These are phyloP conservation scores for Elongisporangium anandrum DNA, from an alignment of 352 stramenopile genomes.

Conservation along the genomic window DNA sequence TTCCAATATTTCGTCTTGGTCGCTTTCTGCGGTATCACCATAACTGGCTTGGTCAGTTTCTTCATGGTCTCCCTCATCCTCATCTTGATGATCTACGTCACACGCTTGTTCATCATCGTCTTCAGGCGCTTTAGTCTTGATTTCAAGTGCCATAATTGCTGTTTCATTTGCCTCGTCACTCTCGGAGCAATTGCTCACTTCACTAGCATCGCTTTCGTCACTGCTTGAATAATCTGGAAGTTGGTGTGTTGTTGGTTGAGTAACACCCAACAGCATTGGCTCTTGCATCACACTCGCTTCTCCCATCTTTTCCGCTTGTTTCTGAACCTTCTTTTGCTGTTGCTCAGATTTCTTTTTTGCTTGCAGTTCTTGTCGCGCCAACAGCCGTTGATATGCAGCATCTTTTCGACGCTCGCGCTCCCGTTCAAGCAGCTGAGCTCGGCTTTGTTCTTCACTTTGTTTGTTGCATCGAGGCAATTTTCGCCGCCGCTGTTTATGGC, in stretches of 20 bases:
- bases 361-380: slow-evolving; percentile 53
- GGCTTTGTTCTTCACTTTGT: slow-evolving; percentile 22
- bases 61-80: slow-evolving; percentile 7
- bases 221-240: slow-evolving; percentile 4
- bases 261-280: not conserved
- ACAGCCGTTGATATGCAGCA: slow-evolving; percentile 52
- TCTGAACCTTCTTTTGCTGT: slow-evolving; percentile 14
- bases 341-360: slow-evolving; percentile 32
- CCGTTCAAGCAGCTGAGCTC: slow-evolving; percentile 19
- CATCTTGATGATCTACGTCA: not conserved
- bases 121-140: slow-evolving; percentile 9
- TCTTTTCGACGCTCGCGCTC: slow-evolving; percentile 47
- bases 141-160: slow-evolving; percentile 41
- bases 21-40: not conserved
- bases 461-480: slow-evolving; percentile 15
- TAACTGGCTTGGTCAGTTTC: not conserved
- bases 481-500: slow-evolving; percentile 20
- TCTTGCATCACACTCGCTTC: not conserved
- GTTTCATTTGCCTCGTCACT: slow-evolving; percentile 51
- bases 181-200: slow-evolving; percentile 70
- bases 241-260: not conserved
- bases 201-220: slow-evolving; percentile 44
- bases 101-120: slow-evolving; percentile 1
- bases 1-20: not conserved
- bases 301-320: not conserved